These are phyloP conservation scores for Agroathelia rolfsii DNA, from an alignment of 1,284 basidiomycete species.

Conservation along the genomic window DNA sequence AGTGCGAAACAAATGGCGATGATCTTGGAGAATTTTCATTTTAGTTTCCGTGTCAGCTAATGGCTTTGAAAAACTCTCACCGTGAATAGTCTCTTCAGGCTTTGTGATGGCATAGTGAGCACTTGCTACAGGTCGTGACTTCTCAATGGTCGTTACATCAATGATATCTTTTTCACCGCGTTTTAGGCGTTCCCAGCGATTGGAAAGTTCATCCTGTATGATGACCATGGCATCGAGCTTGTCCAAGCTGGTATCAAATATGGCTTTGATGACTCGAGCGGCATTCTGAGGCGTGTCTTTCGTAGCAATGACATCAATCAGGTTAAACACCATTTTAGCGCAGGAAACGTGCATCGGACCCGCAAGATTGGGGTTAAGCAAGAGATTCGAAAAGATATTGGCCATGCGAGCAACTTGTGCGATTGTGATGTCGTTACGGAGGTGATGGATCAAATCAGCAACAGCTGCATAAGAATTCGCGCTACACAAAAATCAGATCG, in stretches of 20 bases:
- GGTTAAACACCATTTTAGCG: conserved; percentile 87
- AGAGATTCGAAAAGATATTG: conserved; percentile 78
- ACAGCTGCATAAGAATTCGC: conserved; percentile 82
- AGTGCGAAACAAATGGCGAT: conserved; percentile 80
- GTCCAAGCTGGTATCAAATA: conserved; percentile 82
- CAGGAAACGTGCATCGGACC: conserved; percentile 86
- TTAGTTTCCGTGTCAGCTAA: no score
- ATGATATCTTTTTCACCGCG: conserved; percentile 30
- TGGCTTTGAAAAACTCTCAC: conserved; percentile 29
- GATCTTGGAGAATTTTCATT: no score
- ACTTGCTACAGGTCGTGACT: conserved; percentile 66
- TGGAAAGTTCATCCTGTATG: conserved; percentile 51
- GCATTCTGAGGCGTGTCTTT: conserved; percentile 68
- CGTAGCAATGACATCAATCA: conserved; percentile 74
- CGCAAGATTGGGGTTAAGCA: conserved; percentile 83
- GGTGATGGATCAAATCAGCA: conserved; percentile 90
- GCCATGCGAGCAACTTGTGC: conserved; percentile 77
- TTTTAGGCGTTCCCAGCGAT: conserved; percentile 40
- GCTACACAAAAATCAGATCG: conserved; percentile 28
- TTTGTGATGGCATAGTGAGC: conserved; percentile 70
- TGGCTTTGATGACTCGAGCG: conserved; percentile 55
- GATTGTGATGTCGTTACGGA: conserved; percentile 75
- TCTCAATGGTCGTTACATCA: conserved; percentile 61
- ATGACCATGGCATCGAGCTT: conserved; percentile 78
- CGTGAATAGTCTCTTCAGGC: conserved; percentile 62